Base-by-base conservation (phyloP, 495 filamentous ascomycete genomes). In the Penicillium parvum region DNA sequence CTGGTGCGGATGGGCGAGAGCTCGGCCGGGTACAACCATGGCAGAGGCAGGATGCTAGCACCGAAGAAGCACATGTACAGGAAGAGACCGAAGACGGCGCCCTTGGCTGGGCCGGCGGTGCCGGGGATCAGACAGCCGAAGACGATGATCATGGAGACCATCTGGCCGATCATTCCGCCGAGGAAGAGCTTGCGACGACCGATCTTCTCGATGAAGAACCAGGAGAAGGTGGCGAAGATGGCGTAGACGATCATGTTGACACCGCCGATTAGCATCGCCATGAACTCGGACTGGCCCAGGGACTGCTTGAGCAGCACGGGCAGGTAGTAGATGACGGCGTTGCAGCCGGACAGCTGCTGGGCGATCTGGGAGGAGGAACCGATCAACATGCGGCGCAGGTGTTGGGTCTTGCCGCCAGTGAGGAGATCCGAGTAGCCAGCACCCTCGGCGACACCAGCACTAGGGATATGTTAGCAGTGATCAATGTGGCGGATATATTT, bases 301-400 rank as follows among this genome's bases (percentile, higher is more conserved):
- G 79, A 83, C 2, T 71, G 60, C 61, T 90, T 64, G 51, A 91
- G 83, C 4, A 94, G 72, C 12, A 90, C 79, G 0, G 87, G 85
- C 48, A 88, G 83, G 58, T 86, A 91, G 71, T 94, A 94, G 52
- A 90, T 91, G 51, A 90, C 84, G 9, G 85, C 86, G 45, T 91
- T 91, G 70, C 85, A 88, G 15, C 70, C 70, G 40, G 79, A 77
- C 22, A 90, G 68, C 52, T 94, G 88, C 61, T 92, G 87, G 69
- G 90, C 85, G 50, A 92, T 73, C 65, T 92, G 88, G 3, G 81
- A 79, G 14, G 76, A 81, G 9, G 69, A 68, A 19, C 71, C 73
- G 44, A 76, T 60, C 28, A 74, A 32, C 69, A 75, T 77, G 15
- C 69, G 68, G 21, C 68, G 68, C 43, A 73, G 55, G 39, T 74